These are phyloP conservation scores for Saxispiralis lemnorum DNA, from an alignment of 495 filamentous ascomycete species.

Conservation along the genomic window DNA sequence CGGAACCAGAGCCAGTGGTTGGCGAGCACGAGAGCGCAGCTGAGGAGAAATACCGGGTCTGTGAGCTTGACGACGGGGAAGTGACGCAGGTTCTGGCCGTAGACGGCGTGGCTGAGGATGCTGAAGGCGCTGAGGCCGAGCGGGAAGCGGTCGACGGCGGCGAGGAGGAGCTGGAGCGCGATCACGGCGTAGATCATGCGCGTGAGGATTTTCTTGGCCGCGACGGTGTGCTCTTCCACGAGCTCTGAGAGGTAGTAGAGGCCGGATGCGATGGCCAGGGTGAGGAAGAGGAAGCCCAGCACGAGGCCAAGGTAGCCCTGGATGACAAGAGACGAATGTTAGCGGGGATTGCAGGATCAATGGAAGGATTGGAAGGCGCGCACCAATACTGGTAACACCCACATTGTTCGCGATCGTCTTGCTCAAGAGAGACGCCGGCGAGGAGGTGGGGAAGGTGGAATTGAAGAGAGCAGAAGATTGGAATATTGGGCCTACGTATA, in stretches of 20 bases:
- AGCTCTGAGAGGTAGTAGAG: slow-evolving; percentile 96
- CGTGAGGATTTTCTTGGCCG: slow-evolving; percentile 68
- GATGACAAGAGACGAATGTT: slow-evolving; percentile 45
- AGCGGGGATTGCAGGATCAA: background rate
- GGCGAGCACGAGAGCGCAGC: slow-evolving; percentile 67
- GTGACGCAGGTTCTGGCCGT: slow-evolving; percentile 70
- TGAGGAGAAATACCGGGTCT: slow-evolving; percentile 73
- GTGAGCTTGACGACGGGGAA: slow-evolving; percentile 80
- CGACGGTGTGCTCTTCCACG: slow-evolving; percentile 90
- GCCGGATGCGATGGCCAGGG: slow-evolving; percentile 59
- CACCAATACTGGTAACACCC: slow-evolving; percentile 13
- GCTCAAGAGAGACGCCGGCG: too few species aligned
- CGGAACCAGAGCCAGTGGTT: slow-evolving; percentile 97
- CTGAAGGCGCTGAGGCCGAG: slow-evolving; percentile 52
- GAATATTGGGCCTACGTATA: too few species aligned
- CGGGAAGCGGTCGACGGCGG: slow-evolving; percentile 71
- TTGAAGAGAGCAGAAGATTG: too few species aligned
- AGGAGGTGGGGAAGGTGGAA: too few species aligned
- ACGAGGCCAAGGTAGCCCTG: slow-evolving; percentile 68
- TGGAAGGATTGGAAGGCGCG: background rate
- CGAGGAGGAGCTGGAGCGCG: slow-evolving; percentile 52
- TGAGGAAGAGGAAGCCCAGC: slow-evolving; percentile 82
- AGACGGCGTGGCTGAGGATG: slow-evolving; percentile 67
- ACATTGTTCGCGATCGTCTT: slow-evolving; percentile 3
- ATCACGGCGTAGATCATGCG: slow-evolving; percentile 77